Evolutionary conservation across 2,329 filamentous ascomycete genomes (phyloP).

Genomic region (Nothophaeocryptopus gaeumannii): DNA sequence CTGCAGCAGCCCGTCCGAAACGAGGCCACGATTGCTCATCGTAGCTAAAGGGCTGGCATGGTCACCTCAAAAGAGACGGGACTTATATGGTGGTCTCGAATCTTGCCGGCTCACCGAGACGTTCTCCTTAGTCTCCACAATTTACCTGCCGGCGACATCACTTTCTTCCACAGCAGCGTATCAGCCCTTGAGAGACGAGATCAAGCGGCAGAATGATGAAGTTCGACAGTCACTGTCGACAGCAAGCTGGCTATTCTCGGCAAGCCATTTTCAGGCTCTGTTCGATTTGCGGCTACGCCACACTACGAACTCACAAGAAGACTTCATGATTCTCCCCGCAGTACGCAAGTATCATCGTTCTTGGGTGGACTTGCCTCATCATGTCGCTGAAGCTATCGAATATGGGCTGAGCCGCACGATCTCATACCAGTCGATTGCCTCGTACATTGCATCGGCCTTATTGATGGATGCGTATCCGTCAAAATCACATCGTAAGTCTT

Average conservation of each 20-base stretch:
- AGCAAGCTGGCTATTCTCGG: background rate
- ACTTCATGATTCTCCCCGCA: background rate
- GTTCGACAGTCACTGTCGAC: too few relatives aligned
- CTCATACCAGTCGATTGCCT: background rate
- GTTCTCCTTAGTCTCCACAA: background rate
- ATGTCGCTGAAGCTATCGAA: background rate
- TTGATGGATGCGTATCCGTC: background rate
- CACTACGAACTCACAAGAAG: background rate
- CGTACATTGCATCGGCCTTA: background rate
- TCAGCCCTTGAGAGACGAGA: too few relatives aligned
- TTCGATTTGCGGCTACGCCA: background rate
- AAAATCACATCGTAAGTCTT: background rate
- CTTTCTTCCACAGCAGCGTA: too few relatives aligned
- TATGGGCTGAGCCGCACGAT: background rate
- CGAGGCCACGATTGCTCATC: background rate
- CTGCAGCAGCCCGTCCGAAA: background rate
- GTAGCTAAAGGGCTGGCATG: background rate
- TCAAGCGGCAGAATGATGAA: too few relatives aligned
- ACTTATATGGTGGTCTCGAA: background rate
- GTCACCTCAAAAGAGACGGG: background rate
- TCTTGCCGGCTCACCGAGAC: background rate
- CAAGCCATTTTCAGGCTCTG: background rate
- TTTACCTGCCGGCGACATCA: too few relatives aligned
- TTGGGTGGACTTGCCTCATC: too few relatives aligned
- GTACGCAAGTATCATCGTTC: background rate